A percentile compares a stretch with the other conserved stretches of the same genome.
Conservation (phyloP, 441 rosid species). For the Adansonia madagascariensis region DNA sequence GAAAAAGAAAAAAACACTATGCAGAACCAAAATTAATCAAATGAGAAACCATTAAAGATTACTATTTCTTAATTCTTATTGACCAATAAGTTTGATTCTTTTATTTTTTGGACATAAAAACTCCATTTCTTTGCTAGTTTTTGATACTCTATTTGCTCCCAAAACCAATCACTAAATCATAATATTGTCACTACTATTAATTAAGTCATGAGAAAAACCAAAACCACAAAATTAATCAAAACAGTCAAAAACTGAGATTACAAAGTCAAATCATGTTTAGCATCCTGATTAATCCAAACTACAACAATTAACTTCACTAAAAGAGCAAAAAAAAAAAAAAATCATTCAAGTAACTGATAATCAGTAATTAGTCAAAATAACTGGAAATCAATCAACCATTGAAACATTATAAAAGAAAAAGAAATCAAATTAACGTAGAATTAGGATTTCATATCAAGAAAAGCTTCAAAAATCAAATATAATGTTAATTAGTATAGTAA, state of each 20-base stretch:
- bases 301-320: background rate
- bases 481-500: background rate
- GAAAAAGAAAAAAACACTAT: background rate
- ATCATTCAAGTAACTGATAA: background rate
- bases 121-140: background rate
- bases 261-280: background rate
- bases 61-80: background rate
- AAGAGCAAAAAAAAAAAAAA: background rate
- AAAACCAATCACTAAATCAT: background rate
- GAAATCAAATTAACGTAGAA: background rate
- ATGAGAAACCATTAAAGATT: background rate
- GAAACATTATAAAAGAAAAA: background rate
- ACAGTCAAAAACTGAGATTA: background rate
- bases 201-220: background rate
- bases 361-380: background rate
- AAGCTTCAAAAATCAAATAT: background rate
- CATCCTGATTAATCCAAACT: background rate
- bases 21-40: background rate
- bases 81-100: slow-evolving; percentile 8
- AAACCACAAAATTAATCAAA: background rate
- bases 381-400: background rate
- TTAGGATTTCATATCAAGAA: background rate
- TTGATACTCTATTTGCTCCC: background rate
- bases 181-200: background rate
- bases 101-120: background rate